Base-by-base conservation (phyloP, 331 rosid species). In the Arachis monticola region DNA sequence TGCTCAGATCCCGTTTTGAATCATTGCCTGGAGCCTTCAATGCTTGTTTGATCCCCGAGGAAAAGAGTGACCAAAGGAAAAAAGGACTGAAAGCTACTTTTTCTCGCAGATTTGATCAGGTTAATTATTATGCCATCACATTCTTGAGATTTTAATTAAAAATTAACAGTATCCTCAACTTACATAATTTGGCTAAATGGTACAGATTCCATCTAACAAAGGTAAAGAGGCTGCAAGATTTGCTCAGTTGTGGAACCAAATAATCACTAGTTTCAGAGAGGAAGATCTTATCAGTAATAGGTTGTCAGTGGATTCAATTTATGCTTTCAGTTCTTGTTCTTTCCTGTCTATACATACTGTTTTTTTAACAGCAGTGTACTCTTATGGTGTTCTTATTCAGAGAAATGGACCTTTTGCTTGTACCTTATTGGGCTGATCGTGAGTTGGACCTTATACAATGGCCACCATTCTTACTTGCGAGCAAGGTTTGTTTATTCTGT, bases 391-490 rank as follows among this genome's bases (percentile, higher is more conserved):
- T 78, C 45, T 52, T 73, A 68, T 73, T 70, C 85, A 95, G 99
- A 89, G 99, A 95, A 83, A 90, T 83, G 97, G 64, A 92, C 82
- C 97, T 95, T 80, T 85, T 95, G 89, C 97, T 95, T 75, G 99
- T 95, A 69, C 99, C 99, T 35, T 95, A 95, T 77, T 92, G 97
- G 96, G 99, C 97, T 30, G 96, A 95, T 84, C 95, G 90, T 58
- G 92, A 92, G 74, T 73, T 95, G 87, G 97, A 87, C 67, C 87
- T 95, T 70, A 86, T 83, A 69, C 99, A 90, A 69, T 95, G 99
- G 99, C 99, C 99, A 70, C 99, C 97, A 7, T 95, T 95, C 89
- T 86, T 95, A 68, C 99, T 95, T 76, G 99, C 99, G 44, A 95
- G 99, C 93, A 95, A 92, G 97, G 99, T 95, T 79, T 73, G 77